These are phyloP conservation scores for Aspergillus pseudoviridinutans DNA, from an alignment of 2,329 filamentous ascomycete species.

Conservation along the genomic window DNA sequence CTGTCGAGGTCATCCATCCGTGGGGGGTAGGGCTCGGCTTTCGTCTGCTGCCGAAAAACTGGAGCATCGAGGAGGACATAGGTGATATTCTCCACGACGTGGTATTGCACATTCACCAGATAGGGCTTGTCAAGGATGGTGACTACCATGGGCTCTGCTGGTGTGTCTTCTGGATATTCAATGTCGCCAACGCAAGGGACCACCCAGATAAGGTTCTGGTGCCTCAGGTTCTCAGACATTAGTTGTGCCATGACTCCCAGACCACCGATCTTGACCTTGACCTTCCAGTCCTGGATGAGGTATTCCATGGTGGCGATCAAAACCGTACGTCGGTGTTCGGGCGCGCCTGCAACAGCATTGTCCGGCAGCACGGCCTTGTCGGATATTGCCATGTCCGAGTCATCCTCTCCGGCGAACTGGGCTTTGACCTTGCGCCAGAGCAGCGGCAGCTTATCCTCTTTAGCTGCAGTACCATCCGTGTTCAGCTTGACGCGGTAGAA, in stretches of 20 bases:
- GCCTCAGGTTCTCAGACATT: slow-evolving; percentile 62
- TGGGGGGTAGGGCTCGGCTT: slow-evolving; percentile 60
- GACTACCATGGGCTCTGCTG: slow-evolving; percentile 59
- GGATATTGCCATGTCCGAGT: not conserved
- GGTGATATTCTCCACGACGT: slow-evolving; percentile 61
- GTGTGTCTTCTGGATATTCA: slow-evolving; percentile 58
- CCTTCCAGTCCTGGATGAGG: slow-evolving; percentile 65
- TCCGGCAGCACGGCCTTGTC: not conserved
- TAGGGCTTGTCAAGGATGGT: slow-evolving; percentile 59
- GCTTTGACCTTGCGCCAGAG: not conserved
- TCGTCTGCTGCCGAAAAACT: slow-evolving; percentile 62
- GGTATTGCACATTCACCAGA: slow-evolving; percentile 61
- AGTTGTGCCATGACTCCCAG: slow-evolving; percentile 67
- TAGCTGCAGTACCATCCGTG: slow-evolving; percentile 42
- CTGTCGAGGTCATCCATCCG: slow-evolving; percentile 67
- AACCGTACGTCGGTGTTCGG: slow-evolving; percentile 48
- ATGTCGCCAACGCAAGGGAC: slow-evolving; percentile 60
- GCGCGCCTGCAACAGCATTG: not conserved
- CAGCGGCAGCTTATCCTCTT: not conserved
- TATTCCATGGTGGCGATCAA: slow-evolving; percentile 70
- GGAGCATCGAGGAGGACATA: slow-evolving; percentile 65
- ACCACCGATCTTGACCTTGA: slow-evolving; percentile 69
- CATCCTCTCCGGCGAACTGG: not conserved
- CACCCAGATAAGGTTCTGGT: slow-evolving; percentile 65
- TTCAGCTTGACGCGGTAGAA: slow-evolving; percentile 64